Evolutionary conservation across 169 alveolate genomes (phyloP).

Genomic region (Plasmodium billcollinsi): DNA sequence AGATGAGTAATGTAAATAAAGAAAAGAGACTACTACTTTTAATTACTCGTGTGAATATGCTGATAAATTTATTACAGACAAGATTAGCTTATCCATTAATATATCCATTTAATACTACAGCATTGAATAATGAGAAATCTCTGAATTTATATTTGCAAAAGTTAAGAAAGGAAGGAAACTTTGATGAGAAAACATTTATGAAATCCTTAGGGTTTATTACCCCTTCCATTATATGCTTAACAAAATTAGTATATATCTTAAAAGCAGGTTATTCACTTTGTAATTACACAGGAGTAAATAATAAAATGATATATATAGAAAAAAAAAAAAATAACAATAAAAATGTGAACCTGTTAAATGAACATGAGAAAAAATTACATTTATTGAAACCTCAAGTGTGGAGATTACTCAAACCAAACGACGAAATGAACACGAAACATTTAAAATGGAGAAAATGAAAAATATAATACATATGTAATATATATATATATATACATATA

Average conservation of each 20-base stretch:
- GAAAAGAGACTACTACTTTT: constrained; percentile 59
- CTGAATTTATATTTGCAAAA: constrained; percentile 53
- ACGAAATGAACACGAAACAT: constrained; percentile 87
- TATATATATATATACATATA: not conserved
- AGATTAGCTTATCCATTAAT: constrained; percentile 83
- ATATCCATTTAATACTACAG: constrained; percentile 81
- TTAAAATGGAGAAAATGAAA: constrained; percentile 85
- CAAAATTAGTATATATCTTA: constrained; percentile 68
- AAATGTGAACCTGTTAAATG: constrained; percentile 6
- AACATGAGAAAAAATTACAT: constrained; percentile 75
- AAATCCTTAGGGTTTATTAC: constrained; percentile 66
- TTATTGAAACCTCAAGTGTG: constrained; percentile 87
- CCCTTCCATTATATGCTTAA: constrained; percentile 62
- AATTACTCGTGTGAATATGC: constrained; percentile 75
- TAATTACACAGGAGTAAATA: constrained; percentile 39
- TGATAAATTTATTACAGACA: constrained; percentile 78
- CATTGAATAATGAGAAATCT: constrained; percentile 69
- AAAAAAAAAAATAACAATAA: constrained; percentile 9
- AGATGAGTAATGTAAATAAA: constrained; percentile 46
- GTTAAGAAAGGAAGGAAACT: constrained; percentile 66
- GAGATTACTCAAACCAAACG: constrained; percentile 89
- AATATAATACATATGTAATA: not conserved
- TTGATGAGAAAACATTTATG: constrained; percentile 74
- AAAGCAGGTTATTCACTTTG: constrained; percentile 77
- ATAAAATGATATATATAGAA: constrained; percentile 33